These are phyloP conservation scores for Cajanus cajan DNA, from an alignment of 306 rosid genomes.

Conservation along the genomic window DNA sequence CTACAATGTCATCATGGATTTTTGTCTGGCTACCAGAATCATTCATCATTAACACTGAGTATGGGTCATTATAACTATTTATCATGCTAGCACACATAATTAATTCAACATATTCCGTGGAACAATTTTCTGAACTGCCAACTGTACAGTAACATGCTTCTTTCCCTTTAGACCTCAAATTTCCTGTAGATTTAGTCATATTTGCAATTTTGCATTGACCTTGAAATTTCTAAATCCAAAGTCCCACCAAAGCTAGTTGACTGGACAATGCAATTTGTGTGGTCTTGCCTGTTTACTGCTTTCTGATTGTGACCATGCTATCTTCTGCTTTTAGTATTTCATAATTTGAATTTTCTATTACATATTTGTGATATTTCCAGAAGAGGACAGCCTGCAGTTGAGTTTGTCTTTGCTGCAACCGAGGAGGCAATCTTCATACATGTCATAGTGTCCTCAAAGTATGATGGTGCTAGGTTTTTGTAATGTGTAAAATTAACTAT, in stretches of 20 bases:
- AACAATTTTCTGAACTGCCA: not conserved
- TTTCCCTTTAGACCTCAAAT: not conserved
- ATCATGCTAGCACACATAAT: not conserved
- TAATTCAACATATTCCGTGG: not conserved
- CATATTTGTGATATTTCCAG: slow-evolving; percentile 52
- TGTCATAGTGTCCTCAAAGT: slow-evolving; percentile 85
- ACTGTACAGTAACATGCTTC: slow-evolving; percentile 4
- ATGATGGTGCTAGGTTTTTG: slow-evolving; percentile 20
- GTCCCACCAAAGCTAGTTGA: slow-evolving; percentile 21
- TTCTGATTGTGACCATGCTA: slow-evolving; percentile 12
- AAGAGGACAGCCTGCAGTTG: slow-evolving; percentile 88
- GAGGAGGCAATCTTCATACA: slow-evolving; percentile 91
- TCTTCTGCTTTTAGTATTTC: slow-evolving; percentile 8
- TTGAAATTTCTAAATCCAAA: not conserved
- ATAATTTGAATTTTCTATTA: slow-evolving; percentile 28
- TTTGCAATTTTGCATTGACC: slow-evolving; percentile 21
- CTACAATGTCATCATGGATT: not conserved
- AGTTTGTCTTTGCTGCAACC: slow-evolving; percentile 87
- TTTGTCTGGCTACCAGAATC: not conserved
- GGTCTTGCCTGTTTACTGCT: slow-evolving; percentile 16
- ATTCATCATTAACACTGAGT: not conserved
- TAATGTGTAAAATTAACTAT: too few relatives aligned
- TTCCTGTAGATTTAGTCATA: slow-evolving; percentile 1
- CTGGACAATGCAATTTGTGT: slow-evolving; percentile 2
- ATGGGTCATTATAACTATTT: not conserved